Evolutionary conservation across 345 rosid genomes (phyloP), one percentile per base, ranked within the genome.

Genomic region (Psidium guajava): DNA sequence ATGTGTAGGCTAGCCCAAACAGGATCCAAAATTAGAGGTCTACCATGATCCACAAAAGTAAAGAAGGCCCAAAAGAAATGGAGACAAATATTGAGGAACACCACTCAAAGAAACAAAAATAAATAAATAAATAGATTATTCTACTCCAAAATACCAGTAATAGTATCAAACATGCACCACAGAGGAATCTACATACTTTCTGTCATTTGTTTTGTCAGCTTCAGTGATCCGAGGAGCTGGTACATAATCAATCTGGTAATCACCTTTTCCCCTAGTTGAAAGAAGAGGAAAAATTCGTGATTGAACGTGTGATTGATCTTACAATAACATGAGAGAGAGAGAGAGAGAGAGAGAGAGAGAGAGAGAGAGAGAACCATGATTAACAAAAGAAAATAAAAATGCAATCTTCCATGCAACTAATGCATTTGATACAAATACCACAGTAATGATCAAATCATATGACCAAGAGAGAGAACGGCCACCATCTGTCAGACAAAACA

Each of bases 221-320:
- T 97, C 98, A 3, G 98, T 95, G 87, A 94, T 88, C 86, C 99
- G 91, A 22, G 99, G 96, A 89, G 99, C 98, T 57, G 99, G 99
- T 58, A 87, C 91, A 81, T 96, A 96, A 85, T 95, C 98, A 88
- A 97, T 95, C 82, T 96, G 99, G 88, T 95, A 96, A 86, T 95
- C 98, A 84, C 98, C 99, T 89, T 97, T 93, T 82, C 95, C 95
- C 90, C 98, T 95, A 92, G 82, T 90, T 55, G 82, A 42, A 75
- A 54, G 85, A 91, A 44, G 83, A 88, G 81, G 58, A 28, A 73
- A 36, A 51, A 11, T 80, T 82, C 77, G 77, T 83, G 28, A 81
- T 22, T 87, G 83, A 84, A 87, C 77, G 53, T 20, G 40, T 28
- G 22, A 69, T 55, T 27, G 64, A 42, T 36, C 32, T 47, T 69